These are phyloP conservation scores for Zygoascus biomembranicola DNA, from an alignment of 805 yeast genomes.

Conservation along the genomic window DNA sequence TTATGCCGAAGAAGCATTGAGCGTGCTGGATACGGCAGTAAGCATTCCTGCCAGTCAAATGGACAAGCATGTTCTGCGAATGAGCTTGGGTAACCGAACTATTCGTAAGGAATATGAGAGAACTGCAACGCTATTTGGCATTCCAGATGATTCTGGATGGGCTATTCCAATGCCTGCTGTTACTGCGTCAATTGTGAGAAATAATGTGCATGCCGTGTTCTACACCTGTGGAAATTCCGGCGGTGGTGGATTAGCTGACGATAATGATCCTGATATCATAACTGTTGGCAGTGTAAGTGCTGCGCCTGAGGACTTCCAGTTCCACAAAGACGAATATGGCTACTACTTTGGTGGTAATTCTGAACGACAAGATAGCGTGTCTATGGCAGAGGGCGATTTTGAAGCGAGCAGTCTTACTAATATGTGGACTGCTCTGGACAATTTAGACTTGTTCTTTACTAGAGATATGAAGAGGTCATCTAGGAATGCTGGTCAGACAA, in stretches of 20 bases:
- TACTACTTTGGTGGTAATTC: conserved; percentile 16
- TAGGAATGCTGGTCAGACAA: neutral
- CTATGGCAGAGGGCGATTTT: conserved; percentile 33
- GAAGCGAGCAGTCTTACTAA: conserved; percentile 51
- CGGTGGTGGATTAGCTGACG: neutral
- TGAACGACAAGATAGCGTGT: conserved; percentile 36
- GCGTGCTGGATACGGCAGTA: conserved; percentile 78
- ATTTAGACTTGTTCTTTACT: conserved; percentile 80
- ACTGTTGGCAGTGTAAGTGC: conserved; percentile 3
- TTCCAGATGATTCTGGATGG: conserved; percentile 96
- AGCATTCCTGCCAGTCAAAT: conserved; percentile 82
- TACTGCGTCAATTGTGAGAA: conserved; percentile 79
- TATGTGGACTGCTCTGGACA: conserved; percentile 89
- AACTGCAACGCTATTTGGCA: conserved; percentile 85
- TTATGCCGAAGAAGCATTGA: conserved; percentile 79
- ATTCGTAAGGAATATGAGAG: conserved; percentile 74
- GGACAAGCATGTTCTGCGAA: conserved; percentile 85
- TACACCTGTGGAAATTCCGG: conserved; percentile 54
- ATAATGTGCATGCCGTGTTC: conserved; percentile 92
- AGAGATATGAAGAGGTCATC: conserved; percentile 35
- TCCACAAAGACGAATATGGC: conserved; percentile 54
- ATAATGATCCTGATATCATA: neutral
- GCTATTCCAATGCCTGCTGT: conserved; percentile 92
- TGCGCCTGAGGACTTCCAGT: conserved; percentile 28
- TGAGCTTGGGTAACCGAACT: conserved; percentile 79